Evolutionary conservation across 352 stramenopile genomes (phyloP).

Genomic region (Phytophthora colocasiae): DNA sequence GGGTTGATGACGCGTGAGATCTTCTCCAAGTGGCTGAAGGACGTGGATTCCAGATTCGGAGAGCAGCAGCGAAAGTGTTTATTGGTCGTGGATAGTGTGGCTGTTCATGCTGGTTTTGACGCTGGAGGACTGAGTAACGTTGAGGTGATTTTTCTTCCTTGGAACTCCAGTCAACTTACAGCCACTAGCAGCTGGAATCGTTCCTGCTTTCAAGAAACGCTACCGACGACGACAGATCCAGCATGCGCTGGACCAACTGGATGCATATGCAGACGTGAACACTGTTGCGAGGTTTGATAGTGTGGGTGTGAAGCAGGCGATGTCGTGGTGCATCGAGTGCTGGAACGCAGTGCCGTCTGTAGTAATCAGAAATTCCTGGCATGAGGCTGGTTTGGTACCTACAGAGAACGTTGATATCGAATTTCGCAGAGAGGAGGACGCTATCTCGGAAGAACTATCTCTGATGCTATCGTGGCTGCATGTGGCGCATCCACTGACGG

Average conservation of each 20-base stretch:
- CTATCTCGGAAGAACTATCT: slow-evolving; percentile 29
- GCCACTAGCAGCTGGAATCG: slow-evolving; percentile 34
- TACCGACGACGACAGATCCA: slow-evolving; percentile 42
- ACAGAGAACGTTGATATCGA: slow-evolving; percentile 6
- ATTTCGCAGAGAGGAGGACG: slow-evolving; percentile 11
- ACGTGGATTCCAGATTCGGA: slow-evolving; percentile 33
- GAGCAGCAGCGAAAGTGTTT: slow-evolving; percentile 30
- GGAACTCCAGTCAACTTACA: slow-evolving; percentile 25
- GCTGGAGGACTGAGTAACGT: slow-evolving; percentile 28
- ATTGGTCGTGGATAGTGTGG: slow-evolving; percentile 38
- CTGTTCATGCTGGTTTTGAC: slow-evolving; percentile 33
- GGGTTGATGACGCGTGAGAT: slow-evolving; percentile 43
- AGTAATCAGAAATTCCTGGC: slow-evolving; percentile 27
- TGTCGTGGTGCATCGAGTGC: slow-evolving; percentile 34
- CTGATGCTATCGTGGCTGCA: slow-evolving; percentile 38
- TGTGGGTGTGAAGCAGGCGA: slow-evolving; percentile 28
- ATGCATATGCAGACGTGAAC: slow-evolving; percentile 27
- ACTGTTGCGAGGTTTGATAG: slow-evolving; percentile 26
- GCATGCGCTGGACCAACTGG: slow-evolving; percentile 30
- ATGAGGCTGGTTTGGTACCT: slow-evolving; percentile 22
- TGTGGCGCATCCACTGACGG: slow-evolving; percentile 14
- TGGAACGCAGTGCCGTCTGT: slow-evolving; percentile 30
- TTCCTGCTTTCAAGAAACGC: slow-evolving; percentile 34
- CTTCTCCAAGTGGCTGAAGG: slow-evolving; percentile 43
- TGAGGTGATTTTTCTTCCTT: slow-evolving; percentile 30